Base-by-base conservation (phyloP, 2,329 filamentous ascomycete species). In the Ceratocystis cacaofunesta region DNA sequence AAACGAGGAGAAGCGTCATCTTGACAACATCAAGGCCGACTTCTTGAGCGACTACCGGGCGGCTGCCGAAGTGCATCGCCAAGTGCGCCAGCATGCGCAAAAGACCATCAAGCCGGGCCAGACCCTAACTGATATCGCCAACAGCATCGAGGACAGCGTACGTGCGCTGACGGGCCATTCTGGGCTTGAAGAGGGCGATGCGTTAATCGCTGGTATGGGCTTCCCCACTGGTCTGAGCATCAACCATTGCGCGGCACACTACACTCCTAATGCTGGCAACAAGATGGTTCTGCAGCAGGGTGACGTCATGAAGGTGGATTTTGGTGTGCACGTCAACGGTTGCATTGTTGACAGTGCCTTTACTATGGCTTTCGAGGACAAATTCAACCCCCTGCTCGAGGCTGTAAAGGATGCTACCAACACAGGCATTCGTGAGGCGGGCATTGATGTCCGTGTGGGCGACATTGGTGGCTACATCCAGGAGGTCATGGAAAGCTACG, bases 281-380 rank as follows among this genome's bases (percentile, higher is more conserved):
- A 90, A 89, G 71, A 87, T 87, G 72, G 79, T 91, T 70, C 77
- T 94, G 67, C 78, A 88, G 72, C 74, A 86, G 68, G 81, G 84
- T 68, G 89, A 95, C 72, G 88, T 95, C 44, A 82, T 92, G 81
- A 92, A 90, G 75, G 85, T 92, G 6, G 88, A 92, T 71, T 89
- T 91, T 71, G 88, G 89, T 61, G 88, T 92, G 36, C 89, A 92
- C 73, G 81, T 92, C 71, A 89, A 88, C 71, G 89, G 89, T 3
- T 81, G 85, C 69, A 92, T 92, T 72, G 87, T 92, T 66, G 88
- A 92, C 76, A 88, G 85, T 69, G 89, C 89, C 5, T 92, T 91
- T 72, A 92, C 89, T 8, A 79, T 92, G 75, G 80, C 87, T 0
- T 92, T 89, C 72, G 86, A 92, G 71, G 83, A 82, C 28, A 82